Evolutionary conservation across 805 yeast species (phyloP).

Genomic region (Barnettozyma pratensis): DNA sequence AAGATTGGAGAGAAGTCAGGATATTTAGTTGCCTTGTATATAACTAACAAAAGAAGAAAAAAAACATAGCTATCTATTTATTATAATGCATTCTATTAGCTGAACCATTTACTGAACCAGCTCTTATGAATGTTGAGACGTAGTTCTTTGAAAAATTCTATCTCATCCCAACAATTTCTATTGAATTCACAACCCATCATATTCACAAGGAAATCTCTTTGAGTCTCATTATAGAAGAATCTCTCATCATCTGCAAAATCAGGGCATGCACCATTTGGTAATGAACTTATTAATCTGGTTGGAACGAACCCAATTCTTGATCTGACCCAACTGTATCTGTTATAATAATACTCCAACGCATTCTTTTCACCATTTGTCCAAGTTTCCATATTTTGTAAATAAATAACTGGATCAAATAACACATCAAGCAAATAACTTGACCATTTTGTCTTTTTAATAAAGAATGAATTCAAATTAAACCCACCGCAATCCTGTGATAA

Average conservation of each 20-base stretch:
- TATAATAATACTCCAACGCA: constrained; percentile 34
- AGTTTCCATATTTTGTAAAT: constrained; percentile 34
- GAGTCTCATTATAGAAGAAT: constrained; percentile 32
- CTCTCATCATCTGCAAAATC: constrained; percentile 25
- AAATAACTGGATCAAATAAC: constrained; percentile 38
- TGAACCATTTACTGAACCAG: constrained; percentile 21
- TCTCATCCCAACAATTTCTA: constrained; percentile 37
- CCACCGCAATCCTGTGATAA: constrained; percentile 39
- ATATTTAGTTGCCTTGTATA: constrained; percentile 1
- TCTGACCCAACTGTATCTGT: constrained; percentile 35
- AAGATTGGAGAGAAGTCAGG: constrained; percentile 13
- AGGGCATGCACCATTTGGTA: constrained; percentile 35
- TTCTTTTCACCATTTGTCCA: constrained; percentile 35
- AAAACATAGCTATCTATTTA: neutral
- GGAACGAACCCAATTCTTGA: constrained; percentile 36
- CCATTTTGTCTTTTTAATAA: constrained; percentile 35
- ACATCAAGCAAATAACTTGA: constrained; percentile 31
- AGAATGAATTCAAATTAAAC: constrained; percentile 35
- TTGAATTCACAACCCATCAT: constrained; percentile 35
- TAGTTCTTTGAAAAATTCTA: constrained; percentile 30
- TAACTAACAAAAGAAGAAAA: neutral
- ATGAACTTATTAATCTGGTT: constrained; percentile 32
- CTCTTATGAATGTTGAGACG: constrained; percentile 28
- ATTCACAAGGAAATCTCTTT: constrained; percentile 34
- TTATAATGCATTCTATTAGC: neutral